Evolutionary conservation across 805 yeast genomes (phyloP), one percentile per base, ranked within the genome.

Genomic region (Yarrowia phangngaensis): DNA sequence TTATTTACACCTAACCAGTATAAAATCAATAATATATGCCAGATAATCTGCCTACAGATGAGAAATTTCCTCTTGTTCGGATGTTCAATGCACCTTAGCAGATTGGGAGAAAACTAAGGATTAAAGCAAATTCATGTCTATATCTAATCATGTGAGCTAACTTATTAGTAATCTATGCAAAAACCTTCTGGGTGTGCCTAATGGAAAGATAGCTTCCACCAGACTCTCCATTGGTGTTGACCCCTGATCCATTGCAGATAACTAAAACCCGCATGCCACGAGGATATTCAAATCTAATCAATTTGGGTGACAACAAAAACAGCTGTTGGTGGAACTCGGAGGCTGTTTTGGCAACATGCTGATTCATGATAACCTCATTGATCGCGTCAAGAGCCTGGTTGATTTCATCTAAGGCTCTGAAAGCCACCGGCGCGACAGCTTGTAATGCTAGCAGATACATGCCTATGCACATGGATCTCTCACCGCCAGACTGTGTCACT

Each of bases 371-470:
- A 15, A 24, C 32, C 27, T 92, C 98, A 60, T 92, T 92, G 53
- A 77, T 77, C 9, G 94, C 84, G 67, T 92, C 99, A 97, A 92
- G 89, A 56, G 98, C 99, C 68, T 92, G 99, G 63, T 92, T 92
- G 54, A 92, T 94, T 70, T 92, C 99, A 66, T 92, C 99, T 6
- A 92, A 96, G 3, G 90, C 89, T 60, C 97, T 72, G 60, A 92
- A 87, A 8, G 98, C 97, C 0, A 96, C 86, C 20, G 75, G 74
- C 0, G 97, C 81, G 51, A 84, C 72, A 8, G 88, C 90, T 67
- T 92, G 99, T 54, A 92, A 70, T 1, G 97, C 81, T 72, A 92
- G 84, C 60, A 92, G 75, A 62, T 84, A 92, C 46, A 89, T 76
- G 2, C 90, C 90, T 0, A 97, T 92, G 0, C 97, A 82, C 0